Evolutionary conservation across 208 protist species (phyloP).

Genomic region (Leishmania guyanensis): DNA sequence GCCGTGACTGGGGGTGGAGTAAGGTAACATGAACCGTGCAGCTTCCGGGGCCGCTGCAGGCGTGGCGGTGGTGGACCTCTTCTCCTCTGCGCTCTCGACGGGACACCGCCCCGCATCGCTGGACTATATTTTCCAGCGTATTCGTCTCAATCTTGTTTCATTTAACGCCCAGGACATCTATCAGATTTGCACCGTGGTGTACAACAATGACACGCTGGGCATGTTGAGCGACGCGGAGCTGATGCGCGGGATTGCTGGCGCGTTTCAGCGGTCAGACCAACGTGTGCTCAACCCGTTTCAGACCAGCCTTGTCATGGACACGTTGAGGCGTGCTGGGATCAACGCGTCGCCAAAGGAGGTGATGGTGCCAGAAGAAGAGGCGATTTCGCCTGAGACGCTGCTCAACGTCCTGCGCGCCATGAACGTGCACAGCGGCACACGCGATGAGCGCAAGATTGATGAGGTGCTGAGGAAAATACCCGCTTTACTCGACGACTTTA

Average conservation of each 20-base stretch:
- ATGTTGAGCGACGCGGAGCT: constrained; percentile 77
- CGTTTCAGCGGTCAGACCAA: constrained; percentile 73
- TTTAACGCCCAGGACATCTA: constrained; percentile 89
- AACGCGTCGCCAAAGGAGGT: constrained; percentile 59
- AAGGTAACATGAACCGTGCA: constrained; percentile 18
- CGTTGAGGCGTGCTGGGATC: constrained; percentile 73
- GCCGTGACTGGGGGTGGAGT: not conserved
- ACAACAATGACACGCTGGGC: constrained; percentile 67
- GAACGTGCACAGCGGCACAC: constrained; percentile 61
- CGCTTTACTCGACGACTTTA: constrained; percentile 79
- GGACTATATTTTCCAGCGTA: constrained; percentile 58
- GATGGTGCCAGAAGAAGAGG: constrained; percentile 72
- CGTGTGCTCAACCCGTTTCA: constrained; percentile 86
- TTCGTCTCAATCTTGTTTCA: constrained; percentile 64
- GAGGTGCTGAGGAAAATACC: constrained; percentile 58
- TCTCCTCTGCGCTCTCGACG: constrained; percentile 18
- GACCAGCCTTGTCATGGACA: constrained; percentile 70
- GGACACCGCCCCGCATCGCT: constrained; percentile 29
- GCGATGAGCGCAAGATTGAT: constrained; percentile 76
- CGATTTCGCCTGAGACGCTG: constrained; percentile 76
- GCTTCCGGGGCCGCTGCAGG: not conserved
- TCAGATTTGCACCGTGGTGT: constrained; percentile 68
- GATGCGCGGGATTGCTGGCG: constrained; percentile 82
- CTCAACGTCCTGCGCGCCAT: constrained; percentile 75
- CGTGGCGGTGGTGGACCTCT: constrained; percentile 18